A percentile compares a stretch with the other conserved stretches of the same genome.
Evolutionary conservation across 129 eudicot genomes (phyloP).

Genomic region (Tanacetum coccineum): DNA sequence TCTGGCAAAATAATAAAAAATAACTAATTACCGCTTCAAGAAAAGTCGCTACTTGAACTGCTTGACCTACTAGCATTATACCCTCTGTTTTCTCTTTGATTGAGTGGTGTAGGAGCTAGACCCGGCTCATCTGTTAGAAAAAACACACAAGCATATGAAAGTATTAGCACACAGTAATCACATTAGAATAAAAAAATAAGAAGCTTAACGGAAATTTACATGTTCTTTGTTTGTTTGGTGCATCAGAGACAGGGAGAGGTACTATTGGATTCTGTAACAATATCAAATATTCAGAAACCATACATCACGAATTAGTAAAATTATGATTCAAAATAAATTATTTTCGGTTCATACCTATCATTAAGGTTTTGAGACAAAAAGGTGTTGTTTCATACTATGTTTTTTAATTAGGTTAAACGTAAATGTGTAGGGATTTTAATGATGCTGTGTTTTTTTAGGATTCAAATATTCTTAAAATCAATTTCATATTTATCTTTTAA

Average conservation of each 20-base stretch:
- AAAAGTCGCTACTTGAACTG: conserved; percentile 89
- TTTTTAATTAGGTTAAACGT: too few species aligned
- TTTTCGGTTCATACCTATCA: conserved; percentile 21
- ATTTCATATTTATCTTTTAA: too few species aligned
- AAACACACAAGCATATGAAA: neutral
- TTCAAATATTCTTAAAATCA: too few species aligned
- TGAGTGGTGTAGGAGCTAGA: conserved; percentile 35
- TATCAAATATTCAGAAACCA: too few species aligned
- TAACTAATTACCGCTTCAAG: conserved; percentile 69
- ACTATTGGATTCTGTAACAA: conserved; percentile 54
- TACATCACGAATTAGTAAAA: neutral
- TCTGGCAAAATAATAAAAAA: neutral
- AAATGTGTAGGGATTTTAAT: too few species aligned
- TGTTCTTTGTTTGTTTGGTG: conserved; percentile 39
- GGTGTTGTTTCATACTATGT: too few species aligned
- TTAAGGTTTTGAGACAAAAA: too few species aligned
- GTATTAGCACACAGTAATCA: too few species aligned
- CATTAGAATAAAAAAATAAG: neutral
- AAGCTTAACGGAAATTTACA: conserved; percentile 28
- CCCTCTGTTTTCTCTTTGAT: conserved; percentile 45
- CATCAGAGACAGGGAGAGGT: conserved; percentile 20
- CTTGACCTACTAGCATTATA: conserved; percentile 64
- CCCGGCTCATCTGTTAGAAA: conserved; percentile 39
- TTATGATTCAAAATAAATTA: neutral
- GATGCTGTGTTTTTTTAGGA: too few species aligned